Evolutionary conservation across 768 basidiomycete species (phyloP), one percentile per base, ranked within the genome.

Genomic region (Lanmaoa rubissima): DNA sequence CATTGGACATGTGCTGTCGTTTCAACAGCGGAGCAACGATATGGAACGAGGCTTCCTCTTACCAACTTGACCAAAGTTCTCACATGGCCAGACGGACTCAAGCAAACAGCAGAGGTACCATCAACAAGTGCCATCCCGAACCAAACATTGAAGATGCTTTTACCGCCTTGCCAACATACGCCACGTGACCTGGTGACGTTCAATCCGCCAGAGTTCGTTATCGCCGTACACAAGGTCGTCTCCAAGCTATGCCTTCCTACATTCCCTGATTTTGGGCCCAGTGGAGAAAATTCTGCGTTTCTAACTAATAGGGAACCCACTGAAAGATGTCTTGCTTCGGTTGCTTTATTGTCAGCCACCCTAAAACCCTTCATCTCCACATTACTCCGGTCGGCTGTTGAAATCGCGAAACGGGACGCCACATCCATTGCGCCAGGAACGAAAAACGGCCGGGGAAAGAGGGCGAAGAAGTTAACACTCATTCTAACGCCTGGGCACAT

Each of bases 401-500:
- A 73, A 32, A 62, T 65, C 21, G 66, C 70, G 24, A 71, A 70
- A 56, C 61, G 55, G 32, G 76, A 76, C 53, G 67, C 71, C 47
- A 61, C 55, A 39, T 67, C 69, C 5, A 48, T 61, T 50, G 55
- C 50, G 24, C 62, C 64, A 19, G 59, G 48, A 36, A 55, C 53
- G 28, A 67, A 61, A 55, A 42, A 48, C 28, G 55, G 59, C 31
- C 62, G 67, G 31, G 53, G 65, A 52, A 65, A 58, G 53, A 68
- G 57, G 53, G 48, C n/a, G 55, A 70, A 65, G 19, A 67, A 61
- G 57, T 40, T 61, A 51, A 58, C 63, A 10, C 62, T 69, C 12
- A 48, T 75, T 44, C 63, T 79, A 44, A 75, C 76, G 1, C 78
- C 76, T 3, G 63, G 71, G 34, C 78, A 79, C 55, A 52, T 79